Percentiles rank a stretch among this genome's conserved stretches.
Conservation (phyloP, 495 filamentous ascomycete species). For the Penicillium ucsense region DNA sequence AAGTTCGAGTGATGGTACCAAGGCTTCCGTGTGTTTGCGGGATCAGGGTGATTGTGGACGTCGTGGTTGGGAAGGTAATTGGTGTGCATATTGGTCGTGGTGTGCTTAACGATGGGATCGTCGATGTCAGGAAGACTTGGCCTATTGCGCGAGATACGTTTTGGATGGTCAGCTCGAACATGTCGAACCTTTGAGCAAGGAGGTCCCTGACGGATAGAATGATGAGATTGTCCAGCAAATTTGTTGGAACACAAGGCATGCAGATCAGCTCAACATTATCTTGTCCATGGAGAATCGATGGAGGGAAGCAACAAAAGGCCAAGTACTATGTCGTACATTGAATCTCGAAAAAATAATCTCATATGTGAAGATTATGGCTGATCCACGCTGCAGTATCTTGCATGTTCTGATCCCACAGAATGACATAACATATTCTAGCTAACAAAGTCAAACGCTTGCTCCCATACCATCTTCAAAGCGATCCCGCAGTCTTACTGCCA, state of each 20-base stretch:
- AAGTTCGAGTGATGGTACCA: conserved; percentile 49
- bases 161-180: conserved; percentile 40
- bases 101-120: conserved; percentile 37
- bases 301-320: too few relatives aligned
- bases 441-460: neutral
- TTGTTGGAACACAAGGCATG: too few relatives aligned
- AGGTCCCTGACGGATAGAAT: too few relatives aligned
- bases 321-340: too few relatives aligned
- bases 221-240: too few relatives aligned
- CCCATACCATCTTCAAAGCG: neutral
- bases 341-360: too few relatives aligned
- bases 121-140: conserved; percentile 44
- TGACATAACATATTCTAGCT: neutral
- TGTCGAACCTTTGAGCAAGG: conserved; percentile 4
- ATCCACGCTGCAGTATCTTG: neutral
- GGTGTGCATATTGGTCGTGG: conserved; percentile 45
- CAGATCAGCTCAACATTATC: too few relatives aligned
- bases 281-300: too few relatives aligned
- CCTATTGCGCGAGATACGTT: conserved; percentile 47
- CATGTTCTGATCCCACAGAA: too few relatives aligned
- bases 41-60: conserved; percentile 44
- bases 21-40: conserved; percentile 38
- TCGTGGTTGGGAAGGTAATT: conserved; percentile 47
- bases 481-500: conserved; percentile 17
- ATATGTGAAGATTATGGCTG: too few relatives aligned